These are phyloP conservation scores for Syzygium grande DNA, from an alignment of 345 rosid species.

Conservation along the genomic window DNA sequence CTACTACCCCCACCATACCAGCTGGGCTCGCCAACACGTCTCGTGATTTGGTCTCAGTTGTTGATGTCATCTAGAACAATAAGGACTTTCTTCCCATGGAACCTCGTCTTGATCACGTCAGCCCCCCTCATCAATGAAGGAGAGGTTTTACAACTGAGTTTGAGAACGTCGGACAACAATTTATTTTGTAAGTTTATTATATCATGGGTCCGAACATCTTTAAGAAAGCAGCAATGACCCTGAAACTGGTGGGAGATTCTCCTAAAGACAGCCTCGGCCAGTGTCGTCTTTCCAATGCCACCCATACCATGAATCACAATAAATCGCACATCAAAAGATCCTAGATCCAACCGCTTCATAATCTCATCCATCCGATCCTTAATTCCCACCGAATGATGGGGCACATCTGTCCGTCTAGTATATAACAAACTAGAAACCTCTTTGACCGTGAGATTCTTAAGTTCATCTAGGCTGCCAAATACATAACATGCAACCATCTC, in stretches of 20 bases:
- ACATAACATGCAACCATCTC: neutral
- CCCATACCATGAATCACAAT: neutral
- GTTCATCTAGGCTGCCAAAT: neutral
- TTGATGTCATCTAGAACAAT: neutral
- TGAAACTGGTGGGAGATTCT: neutral
- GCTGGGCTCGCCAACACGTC: accelerated
- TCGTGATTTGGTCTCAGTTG: accelerated
- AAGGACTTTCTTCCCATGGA: neutral
- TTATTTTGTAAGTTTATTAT: neutral
- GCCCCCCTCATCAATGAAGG: neutral
- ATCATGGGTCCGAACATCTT: neutral
- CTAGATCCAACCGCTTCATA: neutral
- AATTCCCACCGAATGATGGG: neutral
- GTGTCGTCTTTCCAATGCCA: neutral
- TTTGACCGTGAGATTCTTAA: neutral
- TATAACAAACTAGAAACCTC: neutral
- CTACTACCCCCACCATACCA: neutral
- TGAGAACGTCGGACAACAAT: neutral
- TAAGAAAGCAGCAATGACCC: neutral
- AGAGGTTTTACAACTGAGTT: neutral
- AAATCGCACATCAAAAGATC: neutral
- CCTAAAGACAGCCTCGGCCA: neutral
- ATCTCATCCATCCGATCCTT: neutral
- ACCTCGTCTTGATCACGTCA: neutral
- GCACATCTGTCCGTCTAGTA: accelerated